Percentiles rank a stretch among this genome's conserved stretches.
Conservation (phyloP, 2,329 filamentous ascomycete genomes). For the Ceratocystis albifundus region DNA sequence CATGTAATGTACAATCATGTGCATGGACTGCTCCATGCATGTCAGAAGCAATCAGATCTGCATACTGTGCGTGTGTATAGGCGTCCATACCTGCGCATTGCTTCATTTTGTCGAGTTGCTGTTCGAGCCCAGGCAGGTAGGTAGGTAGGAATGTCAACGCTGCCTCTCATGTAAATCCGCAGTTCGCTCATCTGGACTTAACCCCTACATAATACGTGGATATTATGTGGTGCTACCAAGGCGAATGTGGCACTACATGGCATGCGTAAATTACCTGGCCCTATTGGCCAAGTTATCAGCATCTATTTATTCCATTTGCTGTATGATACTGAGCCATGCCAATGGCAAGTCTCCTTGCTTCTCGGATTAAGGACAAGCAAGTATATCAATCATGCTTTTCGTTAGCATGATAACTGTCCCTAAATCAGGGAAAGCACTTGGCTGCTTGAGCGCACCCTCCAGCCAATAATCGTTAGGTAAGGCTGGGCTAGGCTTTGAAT, state of each 20-base stretch:
- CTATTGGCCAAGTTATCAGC: too few relatives aligned
- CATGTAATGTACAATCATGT: too few relatives aligned
- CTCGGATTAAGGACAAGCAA: not conserved
- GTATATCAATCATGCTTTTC: not conserved
- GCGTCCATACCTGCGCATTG: not conserved
- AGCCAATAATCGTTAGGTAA: not conserved
- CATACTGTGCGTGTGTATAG: too few relatives aligned
- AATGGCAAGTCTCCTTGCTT: not conserved
- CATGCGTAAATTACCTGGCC: not conserved
- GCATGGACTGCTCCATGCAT: not conserved
- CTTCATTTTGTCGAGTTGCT: too few relatives aligned
- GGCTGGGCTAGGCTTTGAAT: not conserved
- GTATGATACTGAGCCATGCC: not conserved
- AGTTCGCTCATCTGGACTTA: not conserved
- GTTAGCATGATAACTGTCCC: not conserved
- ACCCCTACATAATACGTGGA: not conserved
- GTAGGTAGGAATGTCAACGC: not conserved
- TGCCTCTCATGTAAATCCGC: not conserved
- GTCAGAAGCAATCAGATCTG: not conserved
- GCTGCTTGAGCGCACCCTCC: not conserved
- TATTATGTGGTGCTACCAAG: not conserved
- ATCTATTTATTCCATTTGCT: not conserved
- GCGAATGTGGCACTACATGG: not conserved
- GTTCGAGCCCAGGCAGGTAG: not conserved
- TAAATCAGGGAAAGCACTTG: not conserved